phyloP scores from a whole-genome alignment of 1,284 basidiomycete genomes.

The Albatrellus sp. region DNA sequence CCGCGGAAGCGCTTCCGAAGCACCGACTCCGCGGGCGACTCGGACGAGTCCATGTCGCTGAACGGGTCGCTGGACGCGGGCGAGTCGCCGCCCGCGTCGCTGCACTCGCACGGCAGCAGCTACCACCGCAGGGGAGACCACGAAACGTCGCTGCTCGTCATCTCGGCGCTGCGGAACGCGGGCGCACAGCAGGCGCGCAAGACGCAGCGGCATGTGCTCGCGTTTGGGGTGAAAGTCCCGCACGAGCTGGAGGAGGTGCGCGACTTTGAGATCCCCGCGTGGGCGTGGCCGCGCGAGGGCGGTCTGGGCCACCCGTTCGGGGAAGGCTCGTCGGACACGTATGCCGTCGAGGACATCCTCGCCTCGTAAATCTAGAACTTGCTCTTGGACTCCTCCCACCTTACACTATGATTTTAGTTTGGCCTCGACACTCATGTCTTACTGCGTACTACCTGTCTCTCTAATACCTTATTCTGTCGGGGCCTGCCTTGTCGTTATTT shows the following conservation, averaged over 20 bases:
- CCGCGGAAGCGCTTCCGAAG: constrained; percentile 14
- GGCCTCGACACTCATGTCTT: neutral
- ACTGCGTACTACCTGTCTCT: neutral
- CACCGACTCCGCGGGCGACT: constrained; percentile 3
- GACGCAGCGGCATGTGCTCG: constrained; percentile 37
- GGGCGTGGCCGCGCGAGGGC: constrained; percentile 19
- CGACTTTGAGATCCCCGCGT: constrained; percentile 36
- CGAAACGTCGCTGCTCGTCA: constrained; percentile 4
- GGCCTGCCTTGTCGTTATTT: neutral
- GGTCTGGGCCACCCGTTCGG: constrained; percentile 1
- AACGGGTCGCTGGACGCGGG: too few species aligned
- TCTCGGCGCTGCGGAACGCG: constrained; percentile 30
- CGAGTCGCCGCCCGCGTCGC: neutral
- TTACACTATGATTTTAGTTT: neutral
- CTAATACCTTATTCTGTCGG: neutral
- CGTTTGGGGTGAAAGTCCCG: constrained; percentile 44
- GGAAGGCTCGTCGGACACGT: constrained; percentile 3
- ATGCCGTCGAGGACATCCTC: constrained; percentile 4
- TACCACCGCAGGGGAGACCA: neutral
- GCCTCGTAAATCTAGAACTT: neutral
- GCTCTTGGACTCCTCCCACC: neutral
- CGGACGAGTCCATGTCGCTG: neutral
- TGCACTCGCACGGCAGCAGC: neutral
- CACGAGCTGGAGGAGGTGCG: constrained; percentile 29
- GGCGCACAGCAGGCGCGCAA: constrained; percentile 31